Conservation (phyloP, 176 grass and related monocot species). For the Oryza punctata region DNA sequence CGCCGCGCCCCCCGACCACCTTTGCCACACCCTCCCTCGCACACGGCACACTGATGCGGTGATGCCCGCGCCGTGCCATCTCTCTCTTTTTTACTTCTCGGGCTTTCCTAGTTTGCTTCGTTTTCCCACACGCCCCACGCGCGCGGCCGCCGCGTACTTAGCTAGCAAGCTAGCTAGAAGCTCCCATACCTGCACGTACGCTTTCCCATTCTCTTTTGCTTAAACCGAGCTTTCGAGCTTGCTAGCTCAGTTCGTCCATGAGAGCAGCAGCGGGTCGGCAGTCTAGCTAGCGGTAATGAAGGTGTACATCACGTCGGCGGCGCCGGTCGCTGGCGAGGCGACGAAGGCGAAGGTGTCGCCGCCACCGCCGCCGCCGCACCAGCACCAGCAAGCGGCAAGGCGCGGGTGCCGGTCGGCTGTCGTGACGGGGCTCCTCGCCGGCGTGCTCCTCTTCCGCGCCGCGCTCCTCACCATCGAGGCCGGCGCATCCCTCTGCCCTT, state of each 20-base stretch:
- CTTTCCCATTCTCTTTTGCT: conserved; percentile 1
- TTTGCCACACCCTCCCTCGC: neutral
- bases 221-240: no score
- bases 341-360: conserved; percentile 38
- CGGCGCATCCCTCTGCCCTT: conserved; percentile 72
- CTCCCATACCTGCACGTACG: neutral
- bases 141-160: neutral
- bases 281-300: conserved; percentile 45
- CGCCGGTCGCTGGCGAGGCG: neutral
- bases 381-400: conserved; percentile 28
- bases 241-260: neutral
- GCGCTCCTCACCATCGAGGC: conserved; percentile 82
- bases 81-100: neutral
- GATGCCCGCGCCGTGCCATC: neutral
- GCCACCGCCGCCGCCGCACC: neutral
- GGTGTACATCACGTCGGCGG: conserved; percentile 50
- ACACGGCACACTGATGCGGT: neutral
- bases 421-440: conserved; percentile 64
- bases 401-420: conserved; percentile 51
- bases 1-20: no score
- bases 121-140: neutral
- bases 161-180: neutral
- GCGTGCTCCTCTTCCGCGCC: conserved; percentile 72
- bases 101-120: neutral
- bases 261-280: conserved; percentile 17